A percentile compares a stretch with the other conserved stretches of the same genome.
These are phyloP conservation scores for Neodidymelliopsis sp. DNA, from an alignment of 2,329 filamentous ascomycete species.

Conservation along the genomic window DNA sequence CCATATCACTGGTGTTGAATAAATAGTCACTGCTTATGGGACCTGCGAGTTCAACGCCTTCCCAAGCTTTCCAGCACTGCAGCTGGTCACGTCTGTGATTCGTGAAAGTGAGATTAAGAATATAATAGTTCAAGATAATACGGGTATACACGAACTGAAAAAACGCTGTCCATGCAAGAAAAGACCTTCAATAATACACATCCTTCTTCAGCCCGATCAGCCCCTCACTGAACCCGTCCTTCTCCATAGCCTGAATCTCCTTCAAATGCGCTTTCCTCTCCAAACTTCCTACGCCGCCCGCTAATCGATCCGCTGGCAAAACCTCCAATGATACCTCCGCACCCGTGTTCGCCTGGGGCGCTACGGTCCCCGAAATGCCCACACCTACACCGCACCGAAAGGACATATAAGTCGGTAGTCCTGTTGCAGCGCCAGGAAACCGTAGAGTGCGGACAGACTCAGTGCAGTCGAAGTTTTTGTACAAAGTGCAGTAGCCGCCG, in stretches of 20 bases:
- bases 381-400: conserved; percentile 34
- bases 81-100: no score
- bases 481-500: conserved; percentile 39
- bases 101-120: no score
- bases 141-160: conserved; percentile 18
- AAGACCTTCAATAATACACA: conserved; percentile 31
- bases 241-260: conserved; percentile 34
- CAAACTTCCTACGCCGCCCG: conserved; percentile 35
- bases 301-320: conserved; percentile 21
- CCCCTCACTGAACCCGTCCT: conserved; percentile 36
- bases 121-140: no score
- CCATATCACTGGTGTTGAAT: no score
- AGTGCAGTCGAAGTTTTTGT: conserved; percentile 30
- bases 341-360: conserved; percentile 6
- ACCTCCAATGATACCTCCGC: conserved; percentile 5
- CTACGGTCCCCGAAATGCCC: conserved; percentile 4
- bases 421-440: conserved; percentile 34
- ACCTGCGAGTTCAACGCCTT: no score
- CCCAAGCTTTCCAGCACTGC: no score
- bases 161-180: not conserved
- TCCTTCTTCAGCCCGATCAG: conserved; percentile 45
- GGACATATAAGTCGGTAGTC: conserved; percentile 32
- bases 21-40: no score
- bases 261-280: conserved; percentile 29
- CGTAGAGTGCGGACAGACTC: conserved; percentile 28